Percentiles rank a stretch among this genome's conserved stretches.
These are phyloP conservation scores for Pisolithus orientalis DNA, from an alignment of 768 basidiomycete species.

Conservation along the genomic window DNA sequence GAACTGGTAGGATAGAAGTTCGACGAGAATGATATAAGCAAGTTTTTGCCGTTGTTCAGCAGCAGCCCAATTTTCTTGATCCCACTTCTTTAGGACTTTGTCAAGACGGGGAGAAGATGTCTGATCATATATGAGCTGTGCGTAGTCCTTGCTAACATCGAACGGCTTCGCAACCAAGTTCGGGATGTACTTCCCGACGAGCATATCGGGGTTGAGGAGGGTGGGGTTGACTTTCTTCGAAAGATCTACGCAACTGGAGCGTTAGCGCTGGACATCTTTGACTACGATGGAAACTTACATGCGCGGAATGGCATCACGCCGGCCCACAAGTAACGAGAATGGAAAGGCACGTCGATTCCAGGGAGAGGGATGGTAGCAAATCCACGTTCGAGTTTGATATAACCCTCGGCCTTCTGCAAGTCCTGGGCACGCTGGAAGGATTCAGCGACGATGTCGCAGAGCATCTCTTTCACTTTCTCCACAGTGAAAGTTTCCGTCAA, in stretches of 20 bases:
- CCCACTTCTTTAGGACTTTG: constrained; percentile 92
- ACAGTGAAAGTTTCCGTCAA: constrained; percentile 82
- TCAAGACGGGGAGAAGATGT: constrained; percentile 93
- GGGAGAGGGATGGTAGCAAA: constrained; percentile 94
- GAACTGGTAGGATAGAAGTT: constrained; percentile 96
- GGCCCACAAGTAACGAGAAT: constrained; percentile 98
- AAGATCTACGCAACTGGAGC: constrained; percentile 49
- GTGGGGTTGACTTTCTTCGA: constrained; percentile 96
- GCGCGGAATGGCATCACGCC: constrained; percentile 97
- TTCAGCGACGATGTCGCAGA: constrained; percentile 83
- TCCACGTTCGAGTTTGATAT: constrained; percentile 92
- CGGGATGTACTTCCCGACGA: constrained; percentile 93
- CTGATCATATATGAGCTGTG: constrained; percentile 93
- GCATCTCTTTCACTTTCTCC: constrained; percentile 95
- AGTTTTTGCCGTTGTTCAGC: constrained; percentile 83
- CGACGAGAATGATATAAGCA: constrained; percentile 94
- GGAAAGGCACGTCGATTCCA: constrained; percentile 99
- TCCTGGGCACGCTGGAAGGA: constrained; percentile 72
- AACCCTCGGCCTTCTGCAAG: constrained; percentile 75
- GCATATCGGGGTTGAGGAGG: constrained; percentile 89
- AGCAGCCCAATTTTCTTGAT: constrained; percentile 81
- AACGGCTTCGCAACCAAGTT: constrained; percentile 92
- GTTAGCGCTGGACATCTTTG: background rate
- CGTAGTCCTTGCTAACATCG: constrained; percentile 78
- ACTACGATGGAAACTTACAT: constrained; percentile 48